Evolutionary conservation across 805 yeast genomes (phyloP), one percentile per base, ranked within the genome.

Genomic region (Lachancea fermentati): DNA sequence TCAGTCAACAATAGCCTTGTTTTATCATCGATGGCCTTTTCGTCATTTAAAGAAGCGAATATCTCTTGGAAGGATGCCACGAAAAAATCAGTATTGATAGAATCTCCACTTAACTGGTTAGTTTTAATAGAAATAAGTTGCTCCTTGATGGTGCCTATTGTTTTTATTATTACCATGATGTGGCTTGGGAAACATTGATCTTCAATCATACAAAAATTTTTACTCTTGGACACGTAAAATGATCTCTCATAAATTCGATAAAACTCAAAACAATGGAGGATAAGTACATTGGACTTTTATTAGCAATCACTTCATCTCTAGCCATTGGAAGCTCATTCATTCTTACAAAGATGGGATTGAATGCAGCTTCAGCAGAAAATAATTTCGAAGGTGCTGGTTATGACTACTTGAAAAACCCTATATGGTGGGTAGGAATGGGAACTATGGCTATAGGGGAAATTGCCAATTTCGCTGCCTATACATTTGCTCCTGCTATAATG

Each of bases 381-480:
- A 86, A 86, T 2, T 69, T 73, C 26, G 74, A 71, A 41, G 86
- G 81, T 19, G 84, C 84, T 44, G 87, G 88, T n/a, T 78, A 71
- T 56, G 79, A 82, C 52, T 87, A 87, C 57, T 66, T 87, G 47
- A 78, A 74, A 49, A 86, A 84, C 59, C 96, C 96, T 9, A 75
- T 85, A 29, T 87, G 96, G 96, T 85, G 95, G 85, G 85, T 91
- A 0, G 96, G 96, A 9, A 88, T 88, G 73, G 55, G 79, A 22
- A 79, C 94, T 35, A 81, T 87, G 96, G 95, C 93, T 2, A 65
- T 87, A 16, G 96, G 96, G 4, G 96, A 87, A 58, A 65, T 87
- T 30, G 95, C 96, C 43, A 87, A 87, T 58, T 87, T 87, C 58
- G 96, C 96, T 3, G 96, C 96, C 0, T 87, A 87, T 58, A 87